Percentiles rank a stretch among this genome's conserved stretches.
Evolutionary conservation across 176 grass and related monocot species (phyloP).

Genomic region (Cymbopogon citratus): DNA sequence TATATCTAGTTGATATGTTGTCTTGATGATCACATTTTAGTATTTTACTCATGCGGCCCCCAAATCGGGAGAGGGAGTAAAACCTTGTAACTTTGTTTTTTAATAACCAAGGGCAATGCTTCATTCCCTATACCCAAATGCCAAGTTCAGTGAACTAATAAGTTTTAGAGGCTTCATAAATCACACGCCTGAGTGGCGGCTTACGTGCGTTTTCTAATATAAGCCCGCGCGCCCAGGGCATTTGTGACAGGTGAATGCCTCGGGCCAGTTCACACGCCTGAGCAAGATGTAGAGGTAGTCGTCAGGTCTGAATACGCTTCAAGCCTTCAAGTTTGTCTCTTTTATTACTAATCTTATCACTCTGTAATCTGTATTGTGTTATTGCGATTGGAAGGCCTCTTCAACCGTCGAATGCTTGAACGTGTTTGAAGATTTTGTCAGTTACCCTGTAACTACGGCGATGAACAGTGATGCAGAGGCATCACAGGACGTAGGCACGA

Average conservation of each 20-base stretch:
- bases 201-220: not conserved
- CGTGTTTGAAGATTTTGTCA: not conserved
- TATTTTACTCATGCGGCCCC: slow-evolving; percentile 13
- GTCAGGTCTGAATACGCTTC: not conserved
- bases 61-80: no score
- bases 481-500: not conserved
- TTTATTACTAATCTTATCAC: not conserved
- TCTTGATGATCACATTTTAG: not conserved
- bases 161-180: not conserved
- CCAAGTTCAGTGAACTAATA: not conserved
- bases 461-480: not conserved
- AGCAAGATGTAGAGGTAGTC: not conserved
- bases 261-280: not conserved
- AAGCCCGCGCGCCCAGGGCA: not conserved
- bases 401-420: not conserved
- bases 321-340: not conserved
- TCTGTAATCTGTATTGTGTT: not conserved
- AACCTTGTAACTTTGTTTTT: not conserved
- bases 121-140: not conserved
- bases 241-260: not conserved
- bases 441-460: not conserved
- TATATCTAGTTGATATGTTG: slow-evolving; percentile 24
- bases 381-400: not conserved
- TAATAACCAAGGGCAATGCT: not conserved
- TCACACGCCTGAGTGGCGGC: not conserved